Evolutionary conservation across 768 basidiomycete species (phyloP).

Genomic region (Calocybe gangraenosa): DNA sequence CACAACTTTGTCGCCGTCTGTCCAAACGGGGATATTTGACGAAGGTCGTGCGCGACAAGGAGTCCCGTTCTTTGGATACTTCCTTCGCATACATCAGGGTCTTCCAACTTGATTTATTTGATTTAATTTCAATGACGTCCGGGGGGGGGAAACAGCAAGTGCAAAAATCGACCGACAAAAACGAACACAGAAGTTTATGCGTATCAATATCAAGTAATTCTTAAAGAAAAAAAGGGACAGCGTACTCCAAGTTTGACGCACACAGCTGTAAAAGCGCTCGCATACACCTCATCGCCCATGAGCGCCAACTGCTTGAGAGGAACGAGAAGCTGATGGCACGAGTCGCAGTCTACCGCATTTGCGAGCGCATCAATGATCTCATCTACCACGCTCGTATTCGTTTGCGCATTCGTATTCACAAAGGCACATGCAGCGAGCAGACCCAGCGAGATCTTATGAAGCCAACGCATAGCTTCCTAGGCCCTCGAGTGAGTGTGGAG

Average conservation of each 20-base stretch:
- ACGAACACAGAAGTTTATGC: no score
- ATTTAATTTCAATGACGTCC: background rate
- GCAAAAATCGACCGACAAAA: no score
- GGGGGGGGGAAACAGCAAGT: background rate
- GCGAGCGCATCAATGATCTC: slow-evolving; percentile 40
- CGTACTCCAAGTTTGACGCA: slow-evolving; percentile 39
- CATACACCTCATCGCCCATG: slow-evolving; percentile 45
- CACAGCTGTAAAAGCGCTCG: slow-evolving; percentile 34
- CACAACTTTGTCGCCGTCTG: slow-evolving; percentile 53
- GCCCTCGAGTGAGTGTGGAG: no score
- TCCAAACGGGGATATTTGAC: slow-evolving; percentile 40
- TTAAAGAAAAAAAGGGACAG: no score
- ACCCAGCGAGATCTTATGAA: no score
- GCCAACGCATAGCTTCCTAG: slow-evolving; percentile 7
- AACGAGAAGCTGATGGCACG: slow-evolving; percentile 47
- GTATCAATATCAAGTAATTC: no score
- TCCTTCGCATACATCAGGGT: slow-evolving; percentile 58
- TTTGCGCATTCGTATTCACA: slow-evolving; percentile 3
- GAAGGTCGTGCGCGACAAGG: slow-evolving; percentile 53
- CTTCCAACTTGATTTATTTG: slow-evolving; percentile 34
- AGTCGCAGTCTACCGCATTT: slow-evolving; percentile 44
- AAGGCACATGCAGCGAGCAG: no score
- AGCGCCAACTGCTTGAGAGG: slow-evolving; percentile 42
- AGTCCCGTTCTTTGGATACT: slow-evolving; percentile 47
- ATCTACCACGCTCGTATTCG: slow-evolving; percentile 28